phyloP scores from a whole-genome alignment of 78 protist genomes.

The Dictyostelium citrinum region DNA sequence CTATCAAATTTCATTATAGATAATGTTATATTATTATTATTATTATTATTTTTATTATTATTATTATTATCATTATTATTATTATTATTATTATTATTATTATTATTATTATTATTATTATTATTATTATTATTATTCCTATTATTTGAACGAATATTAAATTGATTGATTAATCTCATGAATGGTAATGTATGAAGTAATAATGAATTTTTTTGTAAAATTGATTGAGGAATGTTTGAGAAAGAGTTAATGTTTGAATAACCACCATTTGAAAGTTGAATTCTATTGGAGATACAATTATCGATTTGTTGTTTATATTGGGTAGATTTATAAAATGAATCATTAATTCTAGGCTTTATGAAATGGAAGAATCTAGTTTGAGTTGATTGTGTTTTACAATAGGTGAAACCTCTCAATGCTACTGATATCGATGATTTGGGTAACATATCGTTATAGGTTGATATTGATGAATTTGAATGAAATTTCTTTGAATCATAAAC shows the following conservation, averaged over 20 bases:
- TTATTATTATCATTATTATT: background rate
- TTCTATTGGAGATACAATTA: background rate
- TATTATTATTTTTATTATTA: background rate
- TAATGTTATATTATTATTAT: background rate
- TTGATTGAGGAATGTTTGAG: background rate
- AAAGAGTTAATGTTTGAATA: background rate
- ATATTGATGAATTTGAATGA: background rate
- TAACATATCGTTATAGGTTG: background rate
- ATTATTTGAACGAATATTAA: background rate
- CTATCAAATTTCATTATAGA: background rate
- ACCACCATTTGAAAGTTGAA: background rate
- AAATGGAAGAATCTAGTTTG: background rate
- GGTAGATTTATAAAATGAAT: background rate
- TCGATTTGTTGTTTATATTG: background rate
- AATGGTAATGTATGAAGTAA: slow-evolving; percentile 10
- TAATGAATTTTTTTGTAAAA: background rate
- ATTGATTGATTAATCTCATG: background rate
- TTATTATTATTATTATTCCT: background rate
- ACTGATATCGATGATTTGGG: slow-evolving; percentile 32
- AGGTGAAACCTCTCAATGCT: slow-evolving; percentile 48
- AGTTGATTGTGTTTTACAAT: background rate
- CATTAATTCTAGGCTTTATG: slow-evolving; percentile 27
- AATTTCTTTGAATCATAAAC: background rate
- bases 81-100: background rate
- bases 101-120: background rate